phyloP scores from a whole-genome alignment of 345 rosid genomes.

The Bruguiera parviflora region DNA sequence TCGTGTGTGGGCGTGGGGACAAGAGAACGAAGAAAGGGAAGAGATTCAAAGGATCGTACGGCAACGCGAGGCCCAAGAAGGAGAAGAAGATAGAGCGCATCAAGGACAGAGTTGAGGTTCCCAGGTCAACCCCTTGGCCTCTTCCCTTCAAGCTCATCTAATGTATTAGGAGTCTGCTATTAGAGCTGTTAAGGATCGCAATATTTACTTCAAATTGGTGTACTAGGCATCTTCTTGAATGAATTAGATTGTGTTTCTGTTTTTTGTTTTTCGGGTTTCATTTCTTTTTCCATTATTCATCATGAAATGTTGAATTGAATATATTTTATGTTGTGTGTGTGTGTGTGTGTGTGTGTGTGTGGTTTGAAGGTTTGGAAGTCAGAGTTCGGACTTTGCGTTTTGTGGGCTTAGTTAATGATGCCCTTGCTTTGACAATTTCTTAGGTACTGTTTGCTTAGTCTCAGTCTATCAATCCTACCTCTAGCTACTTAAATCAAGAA shows the following conservation, averaged over 20 bases:
- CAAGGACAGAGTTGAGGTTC: conserved; percentile 86
- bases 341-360: background rate
- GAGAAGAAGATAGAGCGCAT: conserved; percentile 87
- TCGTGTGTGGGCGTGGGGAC: conserved; percentile 85
- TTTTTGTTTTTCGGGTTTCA: background rate
- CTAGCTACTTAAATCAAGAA: background rate
- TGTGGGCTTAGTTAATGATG: background rate
- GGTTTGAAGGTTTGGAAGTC: background rate
- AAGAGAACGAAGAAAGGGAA: conserved; percentile 91
- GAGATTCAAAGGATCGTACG: conserved; percentile 83
- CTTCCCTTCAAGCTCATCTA: conserved; percentile 96
- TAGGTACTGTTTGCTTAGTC: background rate
- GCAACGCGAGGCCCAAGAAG: conserved; percentile 81
- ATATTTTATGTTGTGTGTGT: background rate
- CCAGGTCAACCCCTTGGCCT: conserved; percentile 99
- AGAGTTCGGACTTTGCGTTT: background rate
- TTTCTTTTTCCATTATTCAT: background rate
- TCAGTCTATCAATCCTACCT: too few relatives aligned
- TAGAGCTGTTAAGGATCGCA: background rate
- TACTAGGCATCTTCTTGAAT: background rate
- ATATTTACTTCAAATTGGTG: background rate
- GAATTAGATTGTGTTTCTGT: too few relatives aligned
- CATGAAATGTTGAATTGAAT: background rate
- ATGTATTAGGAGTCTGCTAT: background rate
- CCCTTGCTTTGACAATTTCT: background rate